A percentile compares a stretch with the other conserved stretches of the same genome.
These are phyloP conservation scores for Phytophthora pisi DNA, from an alignment of 352 stramenopile genomes.

Conservation along the genomic window DNA sequence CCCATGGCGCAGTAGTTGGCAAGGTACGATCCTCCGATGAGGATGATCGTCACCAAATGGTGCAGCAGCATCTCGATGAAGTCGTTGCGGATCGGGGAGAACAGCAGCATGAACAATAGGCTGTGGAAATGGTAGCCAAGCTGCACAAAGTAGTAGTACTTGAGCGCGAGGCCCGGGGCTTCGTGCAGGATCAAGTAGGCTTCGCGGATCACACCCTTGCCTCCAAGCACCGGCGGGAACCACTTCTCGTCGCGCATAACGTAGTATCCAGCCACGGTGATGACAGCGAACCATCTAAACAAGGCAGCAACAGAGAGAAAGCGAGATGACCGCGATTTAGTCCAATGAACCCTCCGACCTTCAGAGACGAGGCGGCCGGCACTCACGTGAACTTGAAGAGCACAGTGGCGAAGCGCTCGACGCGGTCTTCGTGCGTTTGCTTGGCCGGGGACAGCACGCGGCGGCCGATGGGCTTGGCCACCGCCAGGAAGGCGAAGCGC, in stretches of 20 bases:
- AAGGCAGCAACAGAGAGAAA: conserved; percentile 5
- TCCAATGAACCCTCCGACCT: conserved; percentile 19
- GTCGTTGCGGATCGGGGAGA: conserved; percentile 65
- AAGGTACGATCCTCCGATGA: conserved; percentile 62
- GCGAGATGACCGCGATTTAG: conserved; percentile 1
- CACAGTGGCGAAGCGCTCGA: conserved; percentile 44
- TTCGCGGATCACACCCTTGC: conserved; percentile 37
- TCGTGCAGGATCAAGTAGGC: conserved; percentile 38
- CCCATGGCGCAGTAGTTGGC: conserved; percentile 57
- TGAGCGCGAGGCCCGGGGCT: conserved; percentile 38
- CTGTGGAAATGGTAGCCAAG: conserved; percentile 66
- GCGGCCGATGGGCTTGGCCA: conserved; percentile 34
- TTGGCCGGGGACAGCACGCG: conserved; percentile 35
- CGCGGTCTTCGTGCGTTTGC: conserved; percentile 32
- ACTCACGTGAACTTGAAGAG: conserved; percentile 47
- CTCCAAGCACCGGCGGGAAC: conserved; percentile 52
- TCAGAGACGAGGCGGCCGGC: conserved; percentile 23
- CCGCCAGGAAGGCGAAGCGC: conserved; percentile 32
- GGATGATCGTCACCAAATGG: conserved; percentile 62
- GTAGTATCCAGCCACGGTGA: conserved; percentile 41
- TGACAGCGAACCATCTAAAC: conserved; percentile 37
- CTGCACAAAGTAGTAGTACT: conserved; percentile 59
- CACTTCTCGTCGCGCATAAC: conserved; percentile 60
- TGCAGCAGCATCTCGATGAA: conserved; percentile 68
- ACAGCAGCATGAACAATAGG: conserved; percentile 58